phyloP scores from a whole-genome alignment of 768 basidiomycete genomes.

The Russula brevipes region DNA sequence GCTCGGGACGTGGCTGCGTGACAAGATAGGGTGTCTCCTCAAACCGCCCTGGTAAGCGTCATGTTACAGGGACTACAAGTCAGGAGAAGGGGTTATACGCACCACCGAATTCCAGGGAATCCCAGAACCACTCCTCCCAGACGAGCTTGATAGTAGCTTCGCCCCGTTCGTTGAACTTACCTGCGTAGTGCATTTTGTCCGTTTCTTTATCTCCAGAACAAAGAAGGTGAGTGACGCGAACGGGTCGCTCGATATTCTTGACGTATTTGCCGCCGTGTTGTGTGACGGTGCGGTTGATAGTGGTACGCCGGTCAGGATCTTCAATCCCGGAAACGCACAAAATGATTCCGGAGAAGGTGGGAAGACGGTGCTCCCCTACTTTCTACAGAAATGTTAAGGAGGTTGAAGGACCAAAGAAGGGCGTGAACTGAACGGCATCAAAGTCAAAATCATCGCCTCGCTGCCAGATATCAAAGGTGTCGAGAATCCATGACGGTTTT shows the following conservation, averaged over 20 bases:
- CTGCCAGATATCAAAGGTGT: conserved; percentile 69
- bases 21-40: conserved; percentile 21
- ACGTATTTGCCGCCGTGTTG: conserved; percentile 62
- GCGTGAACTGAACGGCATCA: conserved; percentile 40
- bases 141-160: conserved; percentile 74
- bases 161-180: conserved; percentile 61
- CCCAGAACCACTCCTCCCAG: conserved; percentile 99
- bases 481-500: conserved; percentile 68
- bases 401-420: background rate
- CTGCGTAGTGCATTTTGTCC: conserved; percentile 75
- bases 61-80: background rate
- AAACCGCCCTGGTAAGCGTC: conserved; percentile 18
- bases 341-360: conserved; percentile 64
- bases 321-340: conserved; percentile 75
- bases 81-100: conserved; percentile 13
- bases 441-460: conserved; percentile 75
- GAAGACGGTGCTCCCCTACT: conserved; percentile 55
- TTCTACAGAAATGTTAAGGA: conserved; percentile 41
- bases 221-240: conserved; percentile 79
- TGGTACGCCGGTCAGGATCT: conserved; percentile 51
- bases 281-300: conserved; percentile 59
- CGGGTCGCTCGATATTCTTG: conserved; percentile 71
- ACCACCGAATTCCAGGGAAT: conserved; percentile 75
- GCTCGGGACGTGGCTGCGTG: conserved; percentile 22
- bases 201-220: conserved; percentile 62